phyloP scores from a whole-genome alignment of 2,329 filamentous ascomycete species.

The Fusarium sacchari region DNA sequence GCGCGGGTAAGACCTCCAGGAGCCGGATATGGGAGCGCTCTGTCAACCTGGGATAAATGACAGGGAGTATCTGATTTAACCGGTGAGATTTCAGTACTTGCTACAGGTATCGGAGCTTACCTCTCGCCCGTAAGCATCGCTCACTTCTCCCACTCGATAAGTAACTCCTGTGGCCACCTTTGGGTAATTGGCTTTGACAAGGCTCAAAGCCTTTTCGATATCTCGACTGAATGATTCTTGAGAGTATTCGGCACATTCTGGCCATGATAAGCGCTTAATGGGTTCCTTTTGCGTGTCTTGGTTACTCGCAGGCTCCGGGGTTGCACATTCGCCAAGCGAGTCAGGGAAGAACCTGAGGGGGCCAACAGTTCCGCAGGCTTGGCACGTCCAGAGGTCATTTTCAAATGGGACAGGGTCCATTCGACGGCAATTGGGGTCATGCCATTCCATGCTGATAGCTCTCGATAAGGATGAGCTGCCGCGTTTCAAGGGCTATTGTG shows the following conservation, averaged over 20 bases:
- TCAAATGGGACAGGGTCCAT: constrained; percentile 14
- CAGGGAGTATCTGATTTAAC: constrained; percentile 3
- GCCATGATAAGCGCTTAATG: background rate
- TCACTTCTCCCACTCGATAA: constrained; percentile 1
- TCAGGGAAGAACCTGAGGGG: background rate
- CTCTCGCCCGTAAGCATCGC: constrained; percentile 18
- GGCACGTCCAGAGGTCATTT: constrained; percentile 8
- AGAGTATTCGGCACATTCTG: background rate
- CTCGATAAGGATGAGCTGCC: background rate
- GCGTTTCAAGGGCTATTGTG: background rate
- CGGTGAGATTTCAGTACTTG: background rate
- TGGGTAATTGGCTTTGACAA: background rate
- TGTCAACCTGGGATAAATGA: constrained; percentile 5
- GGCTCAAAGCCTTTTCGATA: background rate
- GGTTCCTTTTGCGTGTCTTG: background rate
- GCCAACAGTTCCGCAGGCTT: constrained; percentile 18
- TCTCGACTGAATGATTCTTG: background rate
- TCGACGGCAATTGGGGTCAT: constrained; percentile 8
- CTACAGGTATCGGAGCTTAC: background rate
- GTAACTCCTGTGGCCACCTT: background rate
- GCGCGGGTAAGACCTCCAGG: constrained; percentile 10
- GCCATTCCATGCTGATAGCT: constrained; percentile 12
- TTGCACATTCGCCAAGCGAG: background rate
- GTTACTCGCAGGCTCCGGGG: background rate
- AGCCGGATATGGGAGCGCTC: constrained; percentile 8